These are phyloP conservation scores for Neurospora sp. DNA, from an alignment of 495 filamentous ascomycete species.

Conservation along the genomic window DNA sequence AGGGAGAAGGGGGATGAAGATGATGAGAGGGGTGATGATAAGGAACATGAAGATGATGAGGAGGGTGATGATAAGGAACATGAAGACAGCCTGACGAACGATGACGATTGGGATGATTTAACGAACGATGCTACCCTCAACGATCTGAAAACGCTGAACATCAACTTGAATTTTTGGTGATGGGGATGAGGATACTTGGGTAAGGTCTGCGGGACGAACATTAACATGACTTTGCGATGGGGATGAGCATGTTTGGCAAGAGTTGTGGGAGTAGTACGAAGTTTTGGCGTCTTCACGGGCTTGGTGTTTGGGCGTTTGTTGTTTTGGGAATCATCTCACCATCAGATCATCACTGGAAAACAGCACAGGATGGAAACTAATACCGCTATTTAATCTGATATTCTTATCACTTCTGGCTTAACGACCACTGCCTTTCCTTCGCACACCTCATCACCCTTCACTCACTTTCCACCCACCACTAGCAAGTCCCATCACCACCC, in stretches of 20 bases:
- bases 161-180: not conserved
- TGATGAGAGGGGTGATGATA: not conserved
- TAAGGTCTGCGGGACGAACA: not conserved
- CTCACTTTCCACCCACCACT: too few relatives aligned
- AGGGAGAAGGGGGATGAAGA: not conserved
- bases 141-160: not conserved
- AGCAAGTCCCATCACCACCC: not conserved
- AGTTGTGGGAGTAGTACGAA: not conserved
- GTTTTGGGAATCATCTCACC: not conserved
- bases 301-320: not conserved
- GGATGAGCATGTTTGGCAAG: not conserved
- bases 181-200: not conserved
- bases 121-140: not conserved
- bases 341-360: not conserved
- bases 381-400: not conserved
- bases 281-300: not conserved
- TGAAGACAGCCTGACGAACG: not conserved
- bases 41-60: not conserved
- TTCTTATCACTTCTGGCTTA: not conserved
- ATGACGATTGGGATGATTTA: not conserved
- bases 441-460: not conserved
- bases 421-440: not conserved
- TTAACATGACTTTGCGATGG: not conserved
- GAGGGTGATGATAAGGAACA: not conserved
- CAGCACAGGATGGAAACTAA: not conserved